Conservation (phyloP, 1,284 basidiomycete genomes). For the Cryptococcus maquisensis region DNA sequence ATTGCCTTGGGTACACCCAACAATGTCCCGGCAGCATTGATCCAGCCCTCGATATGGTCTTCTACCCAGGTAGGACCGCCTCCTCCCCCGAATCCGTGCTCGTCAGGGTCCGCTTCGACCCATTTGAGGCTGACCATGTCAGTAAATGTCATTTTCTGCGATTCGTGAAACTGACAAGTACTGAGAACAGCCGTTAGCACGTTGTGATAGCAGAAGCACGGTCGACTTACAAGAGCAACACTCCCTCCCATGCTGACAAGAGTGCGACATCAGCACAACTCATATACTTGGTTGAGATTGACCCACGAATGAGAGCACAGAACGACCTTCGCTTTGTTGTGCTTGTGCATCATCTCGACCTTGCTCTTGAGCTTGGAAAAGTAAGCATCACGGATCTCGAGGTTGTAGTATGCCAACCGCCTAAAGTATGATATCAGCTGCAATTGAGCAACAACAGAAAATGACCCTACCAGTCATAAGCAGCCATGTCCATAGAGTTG, state of each 20-base stretch:
- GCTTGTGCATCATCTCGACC: conserved; percentile 74
- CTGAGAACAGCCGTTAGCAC: conserved; percentile 16
- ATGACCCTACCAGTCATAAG: conserved; percentile 69
- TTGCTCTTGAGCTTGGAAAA: conserved; percentile 80
- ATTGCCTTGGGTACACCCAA: conserved; percentile 80
- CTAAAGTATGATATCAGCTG: conserved; percentile 19
- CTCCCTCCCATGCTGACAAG: conserved; percentile 72
- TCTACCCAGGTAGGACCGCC: conserved; percentile 92
- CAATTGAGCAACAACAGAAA: not conserved
- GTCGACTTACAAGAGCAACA: conserved; percentile 47
- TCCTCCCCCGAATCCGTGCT: conserved; percentile 61
- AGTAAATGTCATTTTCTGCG: not conserved
- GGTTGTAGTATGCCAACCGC: conserved; percentile 81
- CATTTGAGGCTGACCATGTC: conserved; percentile 70
- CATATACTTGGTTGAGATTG: not conserved
- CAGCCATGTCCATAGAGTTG: conserved; percentile 78
- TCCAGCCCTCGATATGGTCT: conserved; percentile 74
- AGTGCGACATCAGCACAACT: not conserved
- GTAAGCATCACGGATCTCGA: conserved; percentile 86
- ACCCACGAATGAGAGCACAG: conserved; percentile 68
- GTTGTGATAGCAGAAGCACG: not conserved
- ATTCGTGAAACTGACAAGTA: conserved; percentile 48
- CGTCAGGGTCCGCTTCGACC: conserved; percentile 70
- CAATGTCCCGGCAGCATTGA: conserved; percentile 84
- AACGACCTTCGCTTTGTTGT: conserved; percentile 77